These are phyloP conservation scores for Spirogloea muscicola DNA, from an alignment of 139 green algal species.

Conservation along the genomic window DNA sequence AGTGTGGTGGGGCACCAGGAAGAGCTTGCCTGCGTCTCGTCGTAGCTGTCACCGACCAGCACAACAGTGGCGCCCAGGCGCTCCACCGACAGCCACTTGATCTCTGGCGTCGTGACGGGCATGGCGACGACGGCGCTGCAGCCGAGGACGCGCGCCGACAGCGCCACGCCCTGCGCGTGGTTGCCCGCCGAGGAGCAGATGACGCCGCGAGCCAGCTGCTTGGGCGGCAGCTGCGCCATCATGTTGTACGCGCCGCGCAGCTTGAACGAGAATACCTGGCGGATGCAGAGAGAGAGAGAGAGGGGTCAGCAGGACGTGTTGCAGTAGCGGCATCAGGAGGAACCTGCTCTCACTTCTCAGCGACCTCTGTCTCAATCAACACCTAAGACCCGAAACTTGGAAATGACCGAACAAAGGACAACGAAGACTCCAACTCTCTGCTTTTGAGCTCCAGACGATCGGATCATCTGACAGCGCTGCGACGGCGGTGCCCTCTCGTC, in stretches of 20 bases:
- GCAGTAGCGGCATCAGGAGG: too few relatives aligned
- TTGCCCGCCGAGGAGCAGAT: conserved; percentile 92
- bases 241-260: conserved; percentile 87
- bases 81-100: conserved; percentile 43
- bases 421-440: too few relatives aligned
- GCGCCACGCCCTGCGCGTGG: conserved; percentile 92
- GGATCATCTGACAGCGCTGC: too few relatives aligned
- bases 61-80: conserved; percentile 80
- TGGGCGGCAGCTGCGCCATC: conserved; percentile 74
- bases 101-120: conserved; percentile 60
- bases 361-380: too few relatives aligned
- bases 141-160: conserved; percentile 51
- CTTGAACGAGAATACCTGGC: conserved; percentile 88
- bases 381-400: too few relatives aligned
- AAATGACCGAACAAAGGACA: too few relatives aligned
- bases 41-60: conserved; percentile 89
- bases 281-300: too few relatives aligned
- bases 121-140: conserved; percentile 84
- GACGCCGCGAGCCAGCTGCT: conserved; percentile 73
- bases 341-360: too few relatives aligned
- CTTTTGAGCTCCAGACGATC: too few relatives aligned
- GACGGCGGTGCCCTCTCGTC: too few relatives aligned
- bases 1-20: conserved; percentile 45
- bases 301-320: too few relatives aligned
- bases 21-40: conserved; percentile 84